Evolutionary conservation across 345 rosid genomes (phyloP), one percentile per base, ranked within the genome.

Genomic region (Rhodamnia argentea): DNA sequence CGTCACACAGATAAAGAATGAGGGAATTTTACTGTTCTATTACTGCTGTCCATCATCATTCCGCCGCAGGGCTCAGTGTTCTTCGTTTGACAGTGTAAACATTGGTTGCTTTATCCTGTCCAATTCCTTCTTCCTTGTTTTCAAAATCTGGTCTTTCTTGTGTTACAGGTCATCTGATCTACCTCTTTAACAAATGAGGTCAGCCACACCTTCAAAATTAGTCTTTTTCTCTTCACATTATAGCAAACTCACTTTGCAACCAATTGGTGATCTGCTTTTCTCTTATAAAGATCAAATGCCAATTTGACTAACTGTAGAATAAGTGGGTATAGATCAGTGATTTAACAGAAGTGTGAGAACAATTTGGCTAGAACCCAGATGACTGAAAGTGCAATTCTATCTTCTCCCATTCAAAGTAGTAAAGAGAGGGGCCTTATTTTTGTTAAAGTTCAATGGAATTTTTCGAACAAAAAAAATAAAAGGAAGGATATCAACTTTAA

Each of bases 371-470:
- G 16, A 88, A 93, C 89, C 85, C 87, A 78, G 84, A 88, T 84
- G 85, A 86, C 84, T 89, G 90, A 92, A 92, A 92, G 91, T 88
- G 91, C 89, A 91, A 89, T 82, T 88, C 85, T 93, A 90, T 87
- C 92, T 84, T 89, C 90, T 89, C 88, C 85, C 90, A 89, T 89
- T 91, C 92, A 92, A 94, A 88, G 89, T 86, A 91, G 91, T 87
- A 90, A 91, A 90, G 91, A 86, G 83, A 85, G n/a, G 81, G 24
- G 47, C 81, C 24, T 22, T 50, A 59, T 85, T 87, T 89, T 92
- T 92, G 87, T 92, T 92, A 94, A 94, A 93, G 95, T 82, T 85
- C 82, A 90, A 92, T 94, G 92, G 90, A 82, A 92, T 88, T 89
- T 89, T 86, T 90, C 87, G 92, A 87, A 52, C 29, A 23, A 85